Percentiles rank a stretch among this genome's conserved stretches.
These are phyloP conservation scores for Posidonia oceanica DNA, from an alignment of 116 monocot species.

Conservation along the genomic window DNA sequence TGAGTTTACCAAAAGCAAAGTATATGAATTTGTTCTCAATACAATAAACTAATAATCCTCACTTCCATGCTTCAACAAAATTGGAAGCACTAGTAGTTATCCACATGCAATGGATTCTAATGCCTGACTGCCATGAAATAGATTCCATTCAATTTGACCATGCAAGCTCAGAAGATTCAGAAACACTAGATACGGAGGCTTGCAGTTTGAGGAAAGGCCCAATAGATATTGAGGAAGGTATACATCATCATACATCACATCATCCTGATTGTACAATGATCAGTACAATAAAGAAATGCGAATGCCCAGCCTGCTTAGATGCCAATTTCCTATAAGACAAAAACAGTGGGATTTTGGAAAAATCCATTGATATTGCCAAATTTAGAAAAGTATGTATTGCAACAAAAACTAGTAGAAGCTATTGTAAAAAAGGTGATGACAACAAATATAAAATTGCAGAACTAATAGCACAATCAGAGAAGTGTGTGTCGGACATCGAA, in stretches of 20 bases:
- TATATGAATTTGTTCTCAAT: no score
- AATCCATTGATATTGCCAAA: neutral
- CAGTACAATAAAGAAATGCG: conserved; percentile 7
- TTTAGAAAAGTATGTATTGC: neutral
- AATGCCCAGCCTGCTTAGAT: conserved; percentile 5
- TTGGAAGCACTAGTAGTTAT: no score
- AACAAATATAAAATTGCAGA: neutral
- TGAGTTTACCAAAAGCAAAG: no score
- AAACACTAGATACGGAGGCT: conserved; percentile 18
- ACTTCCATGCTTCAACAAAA: no score
- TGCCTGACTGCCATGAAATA: conserved; percentile 34
- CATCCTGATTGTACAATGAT: neutral
- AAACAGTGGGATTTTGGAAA: neutral
- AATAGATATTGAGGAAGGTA: neutral
- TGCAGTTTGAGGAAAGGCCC: neutral
- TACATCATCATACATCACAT: no score
- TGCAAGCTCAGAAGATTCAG: conserved; percentile 29
- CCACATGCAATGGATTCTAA: no score
- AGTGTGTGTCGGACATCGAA: neutral
- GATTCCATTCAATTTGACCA: conserved; percentile 29
- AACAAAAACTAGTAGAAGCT: neutral
- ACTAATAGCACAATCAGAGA: neutral
- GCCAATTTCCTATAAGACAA: neutral
- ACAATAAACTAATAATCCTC: no score
- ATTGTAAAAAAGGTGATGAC: neutral